phyloP scores from a whole-genome alignment of 2,329 filamentous ascomycete species.

The Emericellopsis cladophorae region DNA sequence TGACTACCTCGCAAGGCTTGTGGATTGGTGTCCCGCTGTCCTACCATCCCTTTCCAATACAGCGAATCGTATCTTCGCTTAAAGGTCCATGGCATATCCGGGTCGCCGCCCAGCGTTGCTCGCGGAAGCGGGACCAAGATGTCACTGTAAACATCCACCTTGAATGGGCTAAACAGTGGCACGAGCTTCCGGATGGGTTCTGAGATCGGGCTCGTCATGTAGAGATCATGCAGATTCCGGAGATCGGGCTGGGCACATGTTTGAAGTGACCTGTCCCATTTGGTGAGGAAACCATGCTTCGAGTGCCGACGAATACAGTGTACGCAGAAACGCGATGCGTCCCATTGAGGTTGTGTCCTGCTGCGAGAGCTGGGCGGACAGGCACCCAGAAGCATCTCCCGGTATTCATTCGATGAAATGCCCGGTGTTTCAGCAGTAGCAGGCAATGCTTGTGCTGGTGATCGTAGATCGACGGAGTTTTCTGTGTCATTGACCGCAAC shows the following conservation, averaged over 20 bases:
- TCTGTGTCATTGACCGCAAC: neutral
- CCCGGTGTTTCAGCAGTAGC: neutral
- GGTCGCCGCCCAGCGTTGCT: constrained; percentile 25
- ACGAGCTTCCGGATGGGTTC: constrained; percentile 51
- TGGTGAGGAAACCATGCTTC: constrained; percentile 49
- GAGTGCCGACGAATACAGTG: constrained; percentile 53
- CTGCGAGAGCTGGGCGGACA: constrained; percentile 52
- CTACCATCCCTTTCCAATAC: constrained; percentile 64
- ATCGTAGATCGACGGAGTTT: too few relatives aligned
- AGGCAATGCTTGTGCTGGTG: neutral
- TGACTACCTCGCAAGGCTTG: constrained; percentile 54
- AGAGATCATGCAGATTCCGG: constrained; percentile 59
- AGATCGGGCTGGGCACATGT: constrained; percentile 70
- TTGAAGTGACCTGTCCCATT: constrained; percentile 53
- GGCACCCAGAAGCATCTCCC: constrained; percentile 30
- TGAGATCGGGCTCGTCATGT: constrained; percentile 50
- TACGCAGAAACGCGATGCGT: constrained; percentile 50
- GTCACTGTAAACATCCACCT: constrained; percentile 60
- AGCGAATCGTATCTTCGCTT: constrained; percentile 49
- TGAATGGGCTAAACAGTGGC: constrained; percentile 66
- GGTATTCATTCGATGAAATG: constrained; percentile 18
- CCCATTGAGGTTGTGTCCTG: constrained; percentile 47
- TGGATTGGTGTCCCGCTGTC: constrained; percentile 35
- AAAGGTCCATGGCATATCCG: constrained; percentile 34
- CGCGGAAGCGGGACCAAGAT: constrained; percentile 55